phyloP scores from a whole-genome alignment of 495 filamentous ascomycete genomes.

The Aspergillus panamensis region DNA sequence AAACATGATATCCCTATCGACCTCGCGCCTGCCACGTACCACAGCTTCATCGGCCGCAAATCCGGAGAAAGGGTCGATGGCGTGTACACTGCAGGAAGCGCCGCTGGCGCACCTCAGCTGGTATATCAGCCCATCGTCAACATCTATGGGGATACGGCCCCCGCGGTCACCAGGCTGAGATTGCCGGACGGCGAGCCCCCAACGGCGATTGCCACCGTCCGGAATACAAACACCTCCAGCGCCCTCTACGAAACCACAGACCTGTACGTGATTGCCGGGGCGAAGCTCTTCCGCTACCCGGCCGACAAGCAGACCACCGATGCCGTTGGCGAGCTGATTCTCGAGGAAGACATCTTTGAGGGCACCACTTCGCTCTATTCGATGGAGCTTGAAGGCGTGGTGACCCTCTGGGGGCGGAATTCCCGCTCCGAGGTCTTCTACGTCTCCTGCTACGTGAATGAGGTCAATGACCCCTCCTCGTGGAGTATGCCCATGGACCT shows the following conservation, averaged over 20 bases:
- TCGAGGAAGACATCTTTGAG: neutral
- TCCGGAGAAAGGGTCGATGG: neutral
- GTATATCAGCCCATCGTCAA: constrained; percentile 7
- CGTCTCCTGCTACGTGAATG: neutral
- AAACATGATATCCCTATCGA: constrained; percentile 8
- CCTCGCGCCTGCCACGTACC: neutral
- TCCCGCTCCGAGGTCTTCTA: constrained; percentile 1
- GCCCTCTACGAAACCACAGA: constrained; percentile 2
- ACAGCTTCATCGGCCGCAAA: constrained; percentile 6
- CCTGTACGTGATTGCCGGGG: neutral
- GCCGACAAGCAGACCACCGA: neutral
- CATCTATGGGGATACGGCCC: neutral
- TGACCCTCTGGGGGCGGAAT: constrained; percentile 1
- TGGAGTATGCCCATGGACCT: constrained; percentile 6
- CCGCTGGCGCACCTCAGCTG: neutral
- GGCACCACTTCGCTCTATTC: neutral
- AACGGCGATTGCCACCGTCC: constrained; percentile 3
- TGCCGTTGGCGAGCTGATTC: neutral
- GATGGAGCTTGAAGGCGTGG: neutral
- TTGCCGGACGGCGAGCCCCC: neutral
- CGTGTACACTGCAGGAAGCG: constrained; percentile 3
- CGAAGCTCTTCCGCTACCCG: neutral
- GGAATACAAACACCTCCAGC: no score
- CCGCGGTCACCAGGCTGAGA: neutral
- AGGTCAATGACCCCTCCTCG: neutral